phyloP scores from a whole-genome alignment of 768 basidiomycete genomes.

The Gloeophyllum trabeum region DNA sequence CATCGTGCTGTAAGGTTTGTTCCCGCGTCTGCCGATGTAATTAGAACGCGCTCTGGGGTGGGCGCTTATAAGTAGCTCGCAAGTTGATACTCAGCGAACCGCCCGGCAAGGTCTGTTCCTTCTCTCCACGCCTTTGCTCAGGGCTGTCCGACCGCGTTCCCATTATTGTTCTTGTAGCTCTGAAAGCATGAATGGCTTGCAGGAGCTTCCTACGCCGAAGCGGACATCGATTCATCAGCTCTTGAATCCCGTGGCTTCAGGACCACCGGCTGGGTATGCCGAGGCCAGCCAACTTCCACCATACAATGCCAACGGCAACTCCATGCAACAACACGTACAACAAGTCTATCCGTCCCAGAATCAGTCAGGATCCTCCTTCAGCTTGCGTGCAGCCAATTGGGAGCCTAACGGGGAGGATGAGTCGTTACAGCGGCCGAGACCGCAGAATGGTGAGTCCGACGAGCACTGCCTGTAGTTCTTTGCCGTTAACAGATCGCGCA shows the following conservation, averaged over 20 bases:
- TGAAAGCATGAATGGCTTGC: constrained; percentile 18
- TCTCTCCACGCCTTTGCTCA: not conserved
- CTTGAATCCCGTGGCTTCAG: constrained; percentile 28
- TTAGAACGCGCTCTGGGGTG: no score
- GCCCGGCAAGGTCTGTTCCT: not conserved
- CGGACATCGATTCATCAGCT: constrained; percentile 40
- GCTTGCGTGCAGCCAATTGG: constrained; percentile 58
- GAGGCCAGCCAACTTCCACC: not conserved
- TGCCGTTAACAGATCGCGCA: no score
- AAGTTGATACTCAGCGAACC: not conserved
- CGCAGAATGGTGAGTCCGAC: constrained; percentile 20
- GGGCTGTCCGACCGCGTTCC: not conserved
- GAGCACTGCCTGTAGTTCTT: constrained; percentile 16
- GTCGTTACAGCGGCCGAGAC: constrained; percentile 19
- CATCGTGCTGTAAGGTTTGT: no score
- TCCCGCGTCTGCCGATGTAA: no score
- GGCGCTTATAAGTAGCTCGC: constrained; percentile 5
- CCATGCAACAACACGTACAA: not conserved
- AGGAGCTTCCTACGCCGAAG: constrained; percentile 28
- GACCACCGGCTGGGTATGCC: constrained; percentile 1
- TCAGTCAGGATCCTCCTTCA: constrained; percentile 24
- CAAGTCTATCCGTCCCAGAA: not conserved
- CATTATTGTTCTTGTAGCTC: not conserved
- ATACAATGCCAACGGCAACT: not conserved
- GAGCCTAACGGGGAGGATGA: constrained; percentile 24